Base-by-base conservation (phyloP, 805 yeast species). In the Ogataea methylovora region DNA sequence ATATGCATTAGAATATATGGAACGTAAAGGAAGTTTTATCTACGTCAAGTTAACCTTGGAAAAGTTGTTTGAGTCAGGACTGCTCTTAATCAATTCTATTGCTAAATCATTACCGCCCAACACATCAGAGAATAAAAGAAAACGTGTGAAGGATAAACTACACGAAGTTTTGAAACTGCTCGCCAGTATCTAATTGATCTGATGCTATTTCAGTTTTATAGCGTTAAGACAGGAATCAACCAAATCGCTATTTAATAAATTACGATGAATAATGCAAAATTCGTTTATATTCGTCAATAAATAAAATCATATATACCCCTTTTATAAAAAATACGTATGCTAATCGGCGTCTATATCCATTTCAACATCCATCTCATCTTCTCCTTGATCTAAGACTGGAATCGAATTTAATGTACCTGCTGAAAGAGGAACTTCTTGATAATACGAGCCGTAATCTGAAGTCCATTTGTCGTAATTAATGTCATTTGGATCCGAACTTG, bases 1-100 rank as follows among this genome's bases (percentile, higher is more conserved):
- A 31, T 61, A 66, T 30, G 79, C 81, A 1, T 54, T 81, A 12
- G 52, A 56, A 9, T 63, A 68, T 35, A 56, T 81, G 59, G 54
- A 60, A 27, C 44, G 41, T 6, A 54, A 71, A 1, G 48, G 53
- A 7, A 63, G 71, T 34, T 64, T 73, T 30, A 56, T 57, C 9
- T 68, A 72, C 41, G 53, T 66, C 20, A 41, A 42, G 21, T 35
- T 44, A n/a, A 49, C 56, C 4, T 42, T 69, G 13, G 33, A 27
- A 2, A 44, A 41, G 8, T 53, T 64, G 34, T 39, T 44, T 27
- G n/a, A n/a, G n/a, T n/a, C n/a, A n/a, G n/a, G n/a, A 22, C 17
- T 22, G 2, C 37, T 44, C 30, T 63, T 61, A 5, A 27, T 35
- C 0, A 39, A 30, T 10, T 32, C 58, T 14, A 48, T 61, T 16